Evolutionary conservation across 2,329 filamentous ascomycete species (phyloP), one percentile per base, ranked within the genome.

Genomic region (Fusarium sp.): DNA sequence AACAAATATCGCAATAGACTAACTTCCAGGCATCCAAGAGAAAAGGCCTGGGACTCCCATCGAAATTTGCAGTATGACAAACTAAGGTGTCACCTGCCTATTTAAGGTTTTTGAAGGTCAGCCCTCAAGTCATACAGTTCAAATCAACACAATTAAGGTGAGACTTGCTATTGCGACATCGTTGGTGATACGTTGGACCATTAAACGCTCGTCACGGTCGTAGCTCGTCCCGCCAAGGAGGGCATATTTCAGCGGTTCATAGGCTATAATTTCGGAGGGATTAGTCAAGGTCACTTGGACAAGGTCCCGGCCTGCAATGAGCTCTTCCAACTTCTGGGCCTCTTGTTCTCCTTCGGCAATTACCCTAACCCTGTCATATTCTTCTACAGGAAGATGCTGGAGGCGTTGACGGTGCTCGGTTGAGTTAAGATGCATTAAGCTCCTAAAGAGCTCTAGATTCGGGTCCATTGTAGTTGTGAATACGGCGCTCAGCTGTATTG

Each of bases 171-270:
- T 6, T 29, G 27, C 51, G 18, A 42, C 14, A 18, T 54, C 11
- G 16, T 59, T 56, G 1, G 63, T 60, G 25, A 69, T 58, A 18
- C 56, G 56, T 47, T 16, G 4, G 3, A 69, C 22, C 48, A 72
- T 64, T 3, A 0, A 22, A 12, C n/a, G 1, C 52, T 68, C 51
- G 40, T 62, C 40, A 9, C 8, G 0, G 4, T 2, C 4, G 27
- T 54, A 20, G 45, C 12, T 42, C 46, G 45, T 53, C 57, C 57
- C 58, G 42, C 65, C 61, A 53, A 72, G 60, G 12, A 72, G 25
- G 34, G 27, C 32, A 22, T 59, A 29, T 32, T 46, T 18, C 37
- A 60, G 29, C 45, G 1, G 37, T 20, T 4, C 8, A 52, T 22
- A 3, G 20, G 48, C 2, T 34, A 37, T 65, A 30, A 60, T 63